A percentile compares a stretch with the other conserved stretches of the same genome.
Evolutionary conservation across 1,139 yeast species (phyloP).

Genomic region (Blastobotrys apis): DNA sequence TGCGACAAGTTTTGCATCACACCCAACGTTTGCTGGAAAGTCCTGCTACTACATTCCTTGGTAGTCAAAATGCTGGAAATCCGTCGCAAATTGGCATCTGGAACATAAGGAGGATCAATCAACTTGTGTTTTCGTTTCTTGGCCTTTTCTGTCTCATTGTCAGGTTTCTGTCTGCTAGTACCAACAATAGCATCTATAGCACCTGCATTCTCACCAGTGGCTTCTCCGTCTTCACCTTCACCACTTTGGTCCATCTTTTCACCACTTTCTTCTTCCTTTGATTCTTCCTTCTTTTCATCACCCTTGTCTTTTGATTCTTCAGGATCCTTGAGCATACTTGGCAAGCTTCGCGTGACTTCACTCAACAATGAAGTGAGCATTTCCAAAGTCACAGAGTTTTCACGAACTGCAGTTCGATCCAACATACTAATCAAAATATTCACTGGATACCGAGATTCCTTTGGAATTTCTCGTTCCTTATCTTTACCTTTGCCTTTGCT

Average conservation of each 20-base stretch:
- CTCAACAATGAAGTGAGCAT: slow-evolving; percentile 69
- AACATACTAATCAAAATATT: slow-evolving; percentile 62
- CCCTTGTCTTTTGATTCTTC: slow-evolving; percentile 18
- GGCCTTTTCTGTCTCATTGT: slow-evolving; percentile 10
- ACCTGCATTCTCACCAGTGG: slow-evolving; percentile 2
- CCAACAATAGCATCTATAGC: too few relatives aligned
- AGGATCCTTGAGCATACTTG: slow-evolving; percentile 29
- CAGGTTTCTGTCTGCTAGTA: too few relatives aligned
- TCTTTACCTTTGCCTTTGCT: slow-evolving; percentile 34
- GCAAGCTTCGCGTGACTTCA: slow-evolving; percentile 70
- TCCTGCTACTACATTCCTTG: slow-evolving; percentile 80
- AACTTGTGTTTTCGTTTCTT: slow-evolving; percentile 20
- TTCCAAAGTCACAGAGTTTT: slow-evolving; percentile 75
- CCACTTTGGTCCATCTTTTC: slow-evolving; percentile 6
- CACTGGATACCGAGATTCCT: slow-evolving; percentile 60
- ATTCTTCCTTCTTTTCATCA: slow-evolving; percentile 18
- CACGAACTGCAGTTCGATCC: slow-evolving; percentile 58
- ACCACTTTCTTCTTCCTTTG: slow-evolving; percentile 14
- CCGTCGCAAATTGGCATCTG: slow-evolving; percentile 57
- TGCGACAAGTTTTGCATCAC: slow-evolving; percentile 75
- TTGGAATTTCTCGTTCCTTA: slow-evolving; percentile 36
- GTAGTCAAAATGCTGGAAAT: slow-evolving; percentile 70
- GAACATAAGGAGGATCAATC: slow-evolving; percentile 60
- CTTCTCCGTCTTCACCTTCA: not conserved
- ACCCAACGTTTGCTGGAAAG: slow-evolving; percentile 79